These are phyloP conservation scores for Fusarium decemcellulare DNA, from an alignment of 2,329 filamentous ascomycete genomes.

Conservation along the genomic window DNA sequence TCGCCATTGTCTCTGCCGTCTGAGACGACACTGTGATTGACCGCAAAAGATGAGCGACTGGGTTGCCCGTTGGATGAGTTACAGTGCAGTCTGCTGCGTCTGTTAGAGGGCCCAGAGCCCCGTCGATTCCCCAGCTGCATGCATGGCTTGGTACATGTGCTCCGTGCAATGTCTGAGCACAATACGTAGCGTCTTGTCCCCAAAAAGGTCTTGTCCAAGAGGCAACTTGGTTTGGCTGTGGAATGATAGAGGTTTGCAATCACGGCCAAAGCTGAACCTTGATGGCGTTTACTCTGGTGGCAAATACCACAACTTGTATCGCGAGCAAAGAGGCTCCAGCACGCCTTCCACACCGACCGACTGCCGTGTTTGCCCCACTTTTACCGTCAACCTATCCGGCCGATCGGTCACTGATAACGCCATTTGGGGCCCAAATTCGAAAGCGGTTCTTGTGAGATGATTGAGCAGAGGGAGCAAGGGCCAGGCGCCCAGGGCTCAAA, in stretches of 20 bases:
- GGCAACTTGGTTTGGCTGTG: neutral
- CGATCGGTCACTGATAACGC: conserved; percentile 48
- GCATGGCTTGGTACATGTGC: conserved; percentile 31
- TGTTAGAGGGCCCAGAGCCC: conserved; percentile 30
- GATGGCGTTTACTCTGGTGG: conserved; percentile 25
- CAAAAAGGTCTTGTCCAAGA: neutral
- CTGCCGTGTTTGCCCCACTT: conserved; percentile 42
- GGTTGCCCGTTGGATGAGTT: neutral
- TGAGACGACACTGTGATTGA: conserved; percentile 9
- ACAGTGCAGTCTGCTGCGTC: conserved; percentile 8
- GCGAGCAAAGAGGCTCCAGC: conserved; percentile 30
- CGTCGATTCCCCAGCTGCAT: conserved; percentile 33
- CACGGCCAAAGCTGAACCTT: neutral
- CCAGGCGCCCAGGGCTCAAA: conserved; percentile 29
- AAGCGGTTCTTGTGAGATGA: conserved; percentile 35
- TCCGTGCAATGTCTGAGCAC: conserved; percentile 19
- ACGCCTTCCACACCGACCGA: conserved; percentile 34
- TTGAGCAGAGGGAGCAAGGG: conserved; percentile 23
- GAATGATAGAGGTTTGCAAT: neutral
- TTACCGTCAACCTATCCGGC: conserved; percentile 37
- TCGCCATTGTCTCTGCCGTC: neutral
- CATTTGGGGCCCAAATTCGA: conserved; percentile 44
- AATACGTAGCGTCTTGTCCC: conserved; percentile 4
- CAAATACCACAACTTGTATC: conserved; percentile 34
- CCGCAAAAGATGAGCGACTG: neutral